These are phyloP conservation scores for Dryas alaskensis DNA, from an alignment of 306 rosid species.

Conservation along the genomic window DNA sequence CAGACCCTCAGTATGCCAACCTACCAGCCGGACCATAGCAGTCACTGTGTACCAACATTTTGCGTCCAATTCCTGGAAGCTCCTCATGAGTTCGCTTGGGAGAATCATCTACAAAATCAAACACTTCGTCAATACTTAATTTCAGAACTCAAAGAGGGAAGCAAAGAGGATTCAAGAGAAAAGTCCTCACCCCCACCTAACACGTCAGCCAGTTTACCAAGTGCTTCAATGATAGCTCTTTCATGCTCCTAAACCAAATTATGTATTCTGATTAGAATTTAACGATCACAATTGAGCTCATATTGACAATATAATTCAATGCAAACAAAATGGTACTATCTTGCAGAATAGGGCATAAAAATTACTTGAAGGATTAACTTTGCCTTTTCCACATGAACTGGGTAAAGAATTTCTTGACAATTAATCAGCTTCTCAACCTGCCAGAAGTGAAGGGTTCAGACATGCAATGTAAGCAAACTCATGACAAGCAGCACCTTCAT, in stretches of 20 bases:
- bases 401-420: background rate
- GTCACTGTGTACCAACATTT: background rate
- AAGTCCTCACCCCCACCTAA: background rate
- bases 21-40: background rate
- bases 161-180: background rate
- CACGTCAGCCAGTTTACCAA: background rate
- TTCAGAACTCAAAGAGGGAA: background rate
- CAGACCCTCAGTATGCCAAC: background rate
- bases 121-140: background rate
- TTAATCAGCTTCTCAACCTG: slow-evolving; percentile 9
- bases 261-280: background rate
- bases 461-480: background rate
- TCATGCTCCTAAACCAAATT: slow-evolving; percentile 5
- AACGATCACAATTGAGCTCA: background rate
- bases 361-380: slow-evolving; percentile 5
- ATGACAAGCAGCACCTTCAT: background rate
- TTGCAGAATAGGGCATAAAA: background rate
- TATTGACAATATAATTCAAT: background rate
- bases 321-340: background rate
- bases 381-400: background rate
- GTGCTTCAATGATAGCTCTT: slow-evolving; percentile 11
- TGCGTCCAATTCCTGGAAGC: background rate
- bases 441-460: background rate
- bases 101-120: background rate
- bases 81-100: background rate